These are phyloP conservation scores for Camelina hispida DNA, from an alignment of 345 rosid species.

Conservation along the genomic window DNA sequence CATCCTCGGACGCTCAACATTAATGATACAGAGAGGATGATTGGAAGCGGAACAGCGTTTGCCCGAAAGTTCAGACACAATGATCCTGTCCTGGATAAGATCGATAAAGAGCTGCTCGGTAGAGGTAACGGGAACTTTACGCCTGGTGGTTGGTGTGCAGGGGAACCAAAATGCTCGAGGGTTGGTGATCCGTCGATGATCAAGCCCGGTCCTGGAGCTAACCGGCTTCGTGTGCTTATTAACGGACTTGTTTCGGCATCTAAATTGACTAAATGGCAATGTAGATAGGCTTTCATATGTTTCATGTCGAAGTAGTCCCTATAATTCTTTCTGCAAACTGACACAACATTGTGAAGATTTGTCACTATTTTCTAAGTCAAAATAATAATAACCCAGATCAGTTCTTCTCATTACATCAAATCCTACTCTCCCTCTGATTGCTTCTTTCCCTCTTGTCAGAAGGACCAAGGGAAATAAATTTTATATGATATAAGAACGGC, in stretches of 20 bases:
- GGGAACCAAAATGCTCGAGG: conserved; percentile 62
- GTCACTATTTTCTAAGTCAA: conserved; percentile 16
- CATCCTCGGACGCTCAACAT: conserved; percentile 43
- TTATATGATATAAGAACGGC: not conserved
- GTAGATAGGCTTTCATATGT: conserved; percentile 59
- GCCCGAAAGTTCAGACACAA: conserved; percentile 45
- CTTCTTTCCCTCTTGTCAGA: conserved; percentile 1
- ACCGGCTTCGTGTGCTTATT: conserved; percentile 60
- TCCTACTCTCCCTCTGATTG: not conserved
- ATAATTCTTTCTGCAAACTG: conserved; percentile 16
- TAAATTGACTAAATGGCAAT: conserved; percentile 57
- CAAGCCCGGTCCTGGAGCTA: conserved; percentile 83
- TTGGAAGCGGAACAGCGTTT: conserved; percentile 42
- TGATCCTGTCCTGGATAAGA: conserved; percentile 45
- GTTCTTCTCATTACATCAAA: not conserved
- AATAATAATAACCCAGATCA: conserved; percentile 33
- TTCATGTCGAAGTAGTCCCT: conserved; percentile 2
- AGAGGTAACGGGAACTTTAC: conserved; percentile 58
- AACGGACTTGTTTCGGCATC: conserved; percentile 53
- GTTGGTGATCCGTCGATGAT: conserved; percentile 68
- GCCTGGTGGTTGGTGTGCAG: conserved; percentile 97
- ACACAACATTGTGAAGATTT: conserved; percentile 23
- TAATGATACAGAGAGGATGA: conserved; percentile 41
- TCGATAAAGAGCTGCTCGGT: conserved; percentile 41
- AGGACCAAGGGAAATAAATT: not conserved